A percentile compares a stretch with the other conserved stretches of the same genome.
These are phyloP conservation scores for Candida glucosophila DNA, from an alignment of 1,139 yeast species.

Conservation along the genomic window DNA sequence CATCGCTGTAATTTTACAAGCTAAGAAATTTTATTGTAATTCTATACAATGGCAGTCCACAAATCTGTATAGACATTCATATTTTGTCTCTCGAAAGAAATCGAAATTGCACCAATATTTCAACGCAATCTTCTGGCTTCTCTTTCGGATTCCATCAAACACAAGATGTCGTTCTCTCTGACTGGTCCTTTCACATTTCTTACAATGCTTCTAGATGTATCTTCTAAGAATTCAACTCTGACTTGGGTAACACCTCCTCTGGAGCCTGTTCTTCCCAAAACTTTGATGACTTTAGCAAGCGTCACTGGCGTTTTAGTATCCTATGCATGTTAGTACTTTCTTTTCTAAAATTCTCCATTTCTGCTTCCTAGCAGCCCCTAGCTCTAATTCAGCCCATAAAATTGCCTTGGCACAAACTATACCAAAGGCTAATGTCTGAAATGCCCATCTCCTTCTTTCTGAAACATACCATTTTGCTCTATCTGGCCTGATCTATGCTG, in stretches of 20 bases:
- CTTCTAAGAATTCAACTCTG: slow-evolving; percentile 99
- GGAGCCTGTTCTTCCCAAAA: slow-evolving; percentile 99
- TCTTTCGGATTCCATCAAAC: slow-evolving; percentile 99
- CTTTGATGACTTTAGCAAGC: slow-evolving; percentile 99
- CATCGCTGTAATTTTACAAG: no score
- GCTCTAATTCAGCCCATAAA: no score
- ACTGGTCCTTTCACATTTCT: slow-evolving; percentile 99
- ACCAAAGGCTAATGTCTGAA: no score
- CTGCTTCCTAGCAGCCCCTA: no score
- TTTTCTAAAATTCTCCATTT: not conserved
- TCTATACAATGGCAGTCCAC: no score
- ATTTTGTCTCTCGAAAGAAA: slow-evolving; percentile 1
- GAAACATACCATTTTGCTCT: not conserved
- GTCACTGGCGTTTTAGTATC: slow-evolving; percentile 94
- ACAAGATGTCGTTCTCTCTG: slow-evolving; percentile 97
- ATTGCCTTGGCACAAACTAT: no score
- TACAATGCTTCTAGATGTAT: slow-evolving; percentile 96
- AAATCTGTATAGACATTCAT: slow-evolving; percentile 2
- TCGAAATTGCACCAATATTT: not conserved
- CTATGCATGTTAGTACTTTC: slow-evolving; percentile 14
- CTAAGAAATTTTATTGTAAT: no score
- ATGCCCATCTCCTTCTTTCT: no score
- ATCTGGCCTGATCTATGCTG: not conserved
- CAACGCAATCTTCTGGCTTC: slow-evolving; percentile 80
- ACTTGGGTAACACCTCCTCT: slow-evolving; percentile 99